Conservation (phyloP, 2,329 filamentous ascomycete species). For the Colletotrichum agaves region DNA sequence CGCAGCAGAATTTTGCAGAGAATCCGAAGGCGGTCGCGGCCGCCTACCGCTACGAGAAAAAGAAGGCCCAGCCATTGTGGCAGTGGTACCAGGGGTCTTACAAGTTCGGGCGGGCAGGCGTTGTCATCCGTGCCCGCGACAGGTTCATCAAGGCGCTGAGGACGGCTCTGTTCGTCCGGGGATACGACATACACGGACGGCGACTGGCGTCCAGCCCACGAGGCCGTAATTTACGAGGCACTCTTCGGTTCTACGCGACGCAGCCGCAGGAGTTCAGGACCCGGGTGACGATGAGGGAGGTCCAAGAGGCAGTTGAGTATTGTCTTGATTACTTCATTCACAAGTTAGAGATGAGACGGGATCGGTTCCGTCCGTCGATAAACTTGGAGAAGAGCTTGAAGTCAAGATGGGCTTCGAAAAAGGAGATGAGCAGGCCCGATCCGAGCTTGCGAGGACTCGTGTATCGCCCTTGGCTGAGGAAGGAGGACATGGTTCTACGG, state of each 20-base stretch:
- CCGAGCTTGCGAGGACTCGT: slow-evolving; percentile 2
- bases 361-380: too few species aligned
- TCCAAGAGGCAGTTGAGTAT: slow-evolving; percentile 6
- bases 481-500: slow-evolving; percentile 1
- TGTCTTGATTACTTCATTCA: not conserved
- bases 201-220: not conserved
- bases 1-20: not conserved
- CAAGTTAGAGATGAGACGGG: not conserved
- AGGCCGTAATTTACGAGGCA: slow-evolving; percentile 8
- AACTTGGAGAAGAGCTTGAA: too few species aligned
- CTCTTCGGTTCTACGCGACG: not conserved
- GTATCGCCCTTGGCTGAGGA: slow-evolving; percentile 5
- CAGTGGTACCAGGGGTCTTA: not conserved
- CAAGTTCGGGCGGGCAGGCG: not conserved
- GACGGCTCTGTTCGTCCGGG: slow-evolving; percentile 13
- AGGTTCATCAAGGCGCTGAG: slow-evolving; percentile 1
- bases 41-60: slow-evolving; percentile 13
- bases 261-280: not conserved
- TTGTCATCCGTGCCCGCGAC: slow-evolving; percentile 15
- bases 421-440: not conserved
- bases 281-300: slow-evolving; percentile 5
- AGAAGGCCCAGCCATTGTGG: slow-evolving; percentile 23
- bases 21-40: slow-evolving; percentile 1
- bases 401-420: not conserved
- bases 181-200: slow-evolving; percentile 19